Conservation (phyloP, 768 basidiomycete species). For the Tulasnella sp. region DNA sequence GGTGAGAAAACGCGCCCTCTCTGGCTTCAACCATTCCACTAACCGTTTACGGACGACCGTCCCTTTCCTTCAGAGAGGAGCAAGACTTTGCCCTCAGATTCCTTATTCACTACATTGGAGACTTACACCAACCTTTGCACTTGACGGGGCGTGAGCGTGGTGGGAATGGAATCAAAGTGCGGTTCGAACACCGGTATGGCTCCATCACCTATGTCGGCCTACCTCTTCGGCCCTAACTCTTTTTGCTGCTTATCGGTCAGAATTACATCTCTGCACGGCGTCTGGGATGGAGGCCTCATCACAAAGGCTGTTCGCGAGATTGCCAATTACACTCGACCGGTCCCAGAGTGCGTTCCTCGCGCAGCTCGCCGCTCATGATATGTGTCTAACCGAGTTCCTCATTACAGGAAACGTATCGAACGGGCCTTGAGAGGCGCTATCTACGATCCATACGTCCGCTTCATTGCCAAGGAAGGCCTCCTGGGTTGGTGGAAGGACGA, state of each 20-base stretch:
- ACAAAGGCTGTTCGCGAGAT: constrained; percentile 75
- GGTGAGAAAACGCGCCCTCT: not conserved
- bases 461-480: constrained; percentile 81
- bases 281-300: constrained; percentile 83
- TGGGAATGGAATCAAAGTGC: constrained; percentile 71
- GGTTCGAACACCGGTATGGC: constrained; percentile 58
- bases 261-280: constrained; percentile 57
- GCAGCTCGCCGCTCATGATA: not conserved
- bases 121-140: constrained; percentile 92
- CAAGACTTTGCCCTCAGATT: constrained; percentile 86
- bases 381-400: not conserved
- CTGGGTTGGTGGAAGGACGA: constrained; percentile 63
- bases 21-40: not conserved
- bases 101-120: constrained; percentile 88
- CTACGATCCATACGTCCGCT: constrained; percentile 84
- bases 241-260: not conserved
- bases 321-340: constrained; percentile 73
- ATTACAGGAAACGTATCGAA: constrained; percentile 53
- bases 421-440: constrained; percentile 66
- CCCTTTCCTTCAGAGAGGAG: constrained; percentile 35
- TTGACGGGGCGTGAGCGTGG: constrained; percentile 83
- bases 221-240: not conserved
- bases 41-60: not conserved
- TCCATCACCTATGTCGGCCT: not conserved
- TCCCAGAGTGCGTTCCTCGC: constrained; percentile 49